Conservation (phyloP, 225 moss, liverwort and hornwort species). For the Bryoerythrophyllum caledonicum region DNA sequence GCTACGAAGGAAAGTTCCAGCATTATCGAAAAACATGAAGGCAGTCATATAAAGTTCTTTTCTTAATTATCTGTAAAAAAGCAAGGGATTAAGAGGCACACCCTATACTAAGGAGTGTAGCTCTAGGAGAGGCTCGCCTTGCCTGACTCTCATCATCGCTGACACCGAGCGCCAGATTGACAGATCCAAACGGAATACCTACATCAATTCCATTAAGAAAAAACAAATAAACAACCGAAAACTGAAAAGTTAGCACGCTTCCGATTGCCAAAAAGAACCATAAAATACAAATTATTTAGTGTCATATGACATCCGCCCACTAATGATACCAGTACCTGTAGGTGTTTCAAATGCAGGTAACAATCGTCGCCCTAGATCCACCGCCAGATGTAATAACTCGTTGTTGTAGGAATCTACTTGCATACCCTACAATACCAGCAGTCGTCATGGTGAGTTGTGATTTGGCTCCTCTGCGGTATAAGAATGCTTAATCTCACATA, state of each 20-base stretch:
- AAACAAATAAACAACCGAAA: constrained; percentile 3
- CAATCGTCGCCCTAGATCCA: constrained; percentile 81
- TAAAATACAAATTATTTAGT: neutral
- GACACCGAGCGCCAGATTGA: constrained; percentile 88
- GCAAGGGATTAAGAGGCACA: constrained; percentile 67
- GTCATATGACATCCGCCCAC: neutral
- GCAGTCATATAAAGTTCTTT: neutral
- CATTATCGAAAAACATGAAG: constrained; percentile 9
- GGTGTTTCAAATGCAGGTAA: constrained; percentile 99
- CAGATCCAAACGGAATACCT: constrained; percentile 98
- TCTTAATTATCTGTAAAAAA: constrained; percentile 32
- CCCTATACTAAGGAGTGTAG: constrained; percentile 69
- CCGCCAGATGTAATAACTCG: constrained; percentile 80
- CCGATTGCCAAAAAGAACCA: neutral
- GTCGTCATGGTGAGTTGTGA: neutral
- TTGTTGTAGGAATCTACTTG: constrained; percentile 76
- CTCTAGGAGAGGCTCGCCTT: constrained; percentile 86
- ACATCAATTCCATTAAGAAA: constrained; percentile 23
- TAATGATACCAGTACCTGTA: constrained; percentile 57
- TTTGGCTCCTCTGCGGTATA: constrained; percentile 7
- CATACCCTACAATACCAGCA: constrained; percentile 68
- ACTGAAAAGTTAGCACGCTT: neutral
- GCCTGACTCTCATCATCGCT: constrained; percentile 99
- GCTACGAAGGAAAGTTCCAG: neutral
- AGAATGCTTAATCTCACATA: constrained; percentile 10